Evolutionary conservation across 2,329 filamentous ascomycete genomes (phyloP).

Genomic region (Fusarium foetens): DNA sequence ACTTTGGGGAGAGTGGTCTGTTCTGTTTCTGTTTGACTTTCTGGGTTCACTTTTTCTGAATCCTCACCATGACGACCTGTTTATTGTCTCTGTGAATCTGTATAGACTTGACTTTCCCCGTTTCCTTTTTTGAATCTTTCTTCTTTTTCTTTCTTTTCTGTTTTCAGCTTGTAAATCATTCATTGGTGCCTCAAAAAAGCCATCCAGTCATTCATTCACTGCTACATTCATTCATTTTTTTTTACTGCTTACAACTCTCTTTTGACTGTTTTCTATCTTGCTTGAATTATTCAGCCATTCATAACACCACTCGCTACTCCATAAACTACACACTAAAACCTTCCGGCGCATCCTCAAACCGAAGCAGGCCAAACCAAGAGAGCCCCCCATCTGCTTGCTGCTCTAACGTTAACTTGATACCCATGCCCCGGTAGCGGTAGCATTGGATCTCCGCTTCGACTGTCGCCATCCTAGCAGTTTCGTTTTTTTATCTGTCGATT

Average conservation of each 20-base stretch:
- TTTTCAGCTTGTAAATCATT: slow-evolving; percentile 20
- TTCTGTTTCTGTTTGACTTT: slow-evolving; percentile 4
- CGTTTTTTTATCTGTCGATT: slow-evolving; percentile 26
- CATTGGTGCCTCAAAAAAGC: slow-evolving; percentile 8
- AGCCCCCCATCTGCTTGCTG: not conserved
- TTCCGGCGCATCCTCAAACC: slow-evolving; percentile 30
- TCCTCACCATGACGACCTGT: slow-evolving; percentile 33
- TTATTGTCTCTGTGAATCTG: not conserved
- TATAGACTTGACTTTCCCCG: slow-evolving; percentile 2
- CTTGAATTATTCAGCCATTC: slow-evolving; percentile 6
- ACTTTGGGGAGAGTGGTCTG: slow-evolving; percentile 1
- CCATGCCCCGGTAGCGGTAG: slow-evolving; percentile 25
- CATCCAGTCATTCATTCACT: not conserved
- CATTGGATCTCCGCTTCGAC: slow-evolving; percentile 33
- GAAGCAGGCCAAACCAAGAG: slow-evolving; percentile 9
- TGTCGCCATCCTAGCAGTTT: slow-evolving; percentile 21
- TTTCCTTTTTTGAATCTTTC: not conserved
- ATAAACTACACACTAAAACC: slow-evolving; percentile 23
- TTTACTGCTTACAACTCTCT: not conserved
- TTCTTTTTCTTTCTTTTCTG: not conserved
- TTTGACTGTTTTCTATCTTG: not conserved
- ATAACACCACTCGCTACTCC: slow-evolving; percentile 2
- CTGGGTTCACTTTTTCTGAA: slow-evolving; percentile 20
- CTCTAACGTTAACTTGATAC: slow-evolving; percentile 1
- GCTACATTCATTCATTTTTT: not conserved